phyloP scores from a whole-genome alignment of 805 yeast species.

The Tanozyma kutaoensis region DNA sequence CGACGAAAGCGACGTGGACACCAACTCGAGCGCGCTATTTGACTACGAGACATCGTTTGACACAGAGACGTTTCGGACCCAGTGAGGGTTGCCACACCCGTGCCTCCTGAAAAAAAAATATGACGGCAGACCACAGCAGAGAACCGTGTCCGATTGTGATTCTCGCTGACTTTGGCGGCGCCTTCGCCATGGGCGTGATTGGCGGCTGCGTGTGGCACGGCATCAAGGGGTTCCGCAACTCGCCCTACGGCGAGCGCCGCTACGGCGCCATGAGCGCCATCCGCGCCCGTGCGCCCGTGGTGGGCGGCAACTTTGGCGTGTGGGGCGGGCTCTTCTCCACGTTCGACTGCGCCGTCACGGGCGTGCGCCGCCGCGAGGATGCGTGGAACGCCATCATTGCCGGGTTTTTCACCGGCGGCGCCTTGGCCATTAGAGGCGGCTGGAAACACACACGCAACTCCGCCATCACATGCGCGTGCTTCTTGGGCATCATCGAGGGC shows the following conservation, averaged over 20 bases:
- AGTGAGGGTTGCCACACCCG: no score
- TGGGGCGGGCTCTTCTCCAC: conserved; percentile 99
- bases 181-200: conserved; percentile 97
- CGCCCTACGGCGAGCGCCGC: conserved; percentile 93
- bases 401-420: conserved; percentile 96
- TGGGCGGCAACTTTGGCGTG: conserved; percentile 97
- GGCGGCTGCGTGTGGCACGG: conserved; percentile 99
- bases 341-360: conserved; percentile 91
- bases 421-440: conserved; percentile 96
- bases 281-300: conserved; percentile 94
- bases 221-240: conserved; percentile 94
- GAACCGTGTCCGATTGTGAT: conserved; percentile 98
- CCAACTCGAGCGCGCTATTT: no score
- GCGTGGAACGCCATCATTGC: conserved; percentile 98
- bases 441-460: conserved; percentile 94
- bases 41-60: no score
- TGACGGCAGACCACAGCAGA: conserved; percentile 96
- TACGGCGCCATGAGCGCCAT: conserved; percentile 82
- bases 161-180: conserved; percentile 96
- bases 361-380: conserved; percentile 93
- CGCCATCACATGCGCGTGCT: conserved; percentile 95
- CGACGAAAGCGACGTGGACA: no score
- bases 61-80: no score
- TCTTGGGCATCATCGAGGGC: conserved; percentile 95
- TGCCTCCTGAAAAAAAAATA: no score